Evolutionary conservation across 1,284 basidiomycete genomes (phyloP).

Genomic region (Coriolopsis trogii): DNA sequence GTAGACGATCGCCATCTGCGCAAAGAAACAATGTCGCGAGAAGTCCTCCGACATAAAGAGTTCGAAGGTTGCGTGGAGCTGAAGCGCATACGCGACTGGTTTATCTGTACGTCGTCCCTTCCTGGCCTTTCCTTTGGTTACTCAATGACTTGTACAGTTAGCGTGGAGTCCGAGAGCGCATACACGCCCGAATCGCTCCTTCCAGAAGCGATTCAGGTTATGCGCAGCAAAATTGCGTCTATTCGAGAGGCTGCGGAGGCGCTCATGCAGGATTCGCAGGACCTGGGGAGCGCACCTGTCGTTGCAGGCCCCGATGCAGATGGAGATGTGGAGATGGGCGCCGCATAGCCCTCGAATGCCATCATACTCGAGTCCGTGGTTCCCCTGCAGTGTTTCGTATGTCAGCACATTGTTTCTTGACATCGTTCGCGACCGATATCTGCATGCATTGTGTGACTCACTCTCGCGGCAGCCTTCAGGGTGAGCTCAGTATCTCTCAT

Average conservation of each 20-base stretch:
- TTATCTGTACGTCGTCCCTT: slow-evolving; percentile 72
- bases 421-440: no score
- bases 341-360: no score
- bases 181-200: slow-evolving; percentile 88
- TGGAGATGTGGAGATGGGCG: slow-evolving; percentile 46
- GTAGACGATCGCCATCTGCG: slow-evolving; percentile 72
- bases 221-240: slow-evolving; percentile 78
- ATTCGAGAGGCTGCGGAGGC: slow-evolving; percentile 63
- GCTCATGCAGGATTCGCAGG: slow-evolving; percentile 42
- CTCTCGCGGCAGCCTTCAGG: no score
- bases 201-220: slow-evolving; percentile 81
- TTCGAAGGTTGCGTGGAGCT: slow-evolving; percentile 88
- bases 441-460: no score
- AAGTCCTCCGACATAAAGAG: slow-evolving; percentile 91
- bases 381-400: no score
- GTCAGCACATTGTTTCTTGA: no score
- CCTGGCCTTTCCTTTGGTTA: background rate
- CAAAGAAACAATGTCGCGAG: slow-evolving; percentile 90
- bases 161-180: slow-evolving; percentile 88
- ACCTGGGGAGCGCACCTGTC: slow-evolving; percentile 6
- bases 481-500: no score
- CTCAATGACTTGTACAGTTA: slow-evolving; percentile 55
- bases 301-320: slow-evolving; percentile 22
- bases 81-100: slow-evolving; percentile 89
- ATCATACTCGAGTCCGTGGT: no score